phyloP scores from a whole-genome alignment of 768 basidiomycete species.

The Boletus pseudopeckii region DNA sequence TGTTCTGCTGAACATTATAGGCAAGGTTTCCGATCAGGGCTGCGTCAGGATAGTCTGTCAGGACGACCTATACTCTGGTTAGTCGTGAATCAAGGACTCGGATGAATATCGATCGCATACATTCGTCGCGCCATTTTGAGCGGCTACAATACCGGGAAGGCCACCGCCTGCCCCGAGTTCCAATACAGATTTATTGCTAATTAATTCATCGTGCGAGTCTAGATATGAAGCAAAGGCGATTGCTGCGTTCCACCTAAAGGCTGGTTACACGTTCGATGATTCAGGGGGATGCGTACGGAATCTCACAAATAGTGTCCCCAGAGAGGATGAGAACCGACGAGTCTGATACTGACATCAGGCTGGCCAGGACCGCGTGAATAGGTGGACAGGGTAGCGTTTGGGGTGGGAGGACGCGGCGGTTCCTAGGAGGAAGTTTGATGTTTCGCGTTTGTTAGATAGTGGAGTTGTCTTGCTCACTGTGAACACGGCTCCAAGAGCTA shows the following conservation, averaged over 20 bases:
- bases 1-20: slow-evolving; percentile 63
- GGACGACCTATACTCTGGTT: slow-evolving; percentile 52
- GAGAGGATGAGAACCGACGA: slow-evolving; percentile 77
- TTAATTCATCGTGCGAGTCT: slow-evolving; percentile 50
- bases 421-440: slow-evolving; percentile 37
- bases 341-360: slow-evolving; percentile 50
- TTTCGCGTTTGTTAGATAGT: neutral
- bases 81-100: neutral
- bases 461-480: slow-evolving; percentile 36
- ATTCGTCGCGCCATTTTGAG: slow-evolving; percentile 63
- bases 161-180: slow-evolving; percentile 96
- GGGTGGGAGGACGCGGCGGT: slow-evolving; percentile 63
- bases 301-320: slow-evolving; percentile 79
- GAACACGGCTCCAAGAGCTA: slow-evolving; percentile 47
- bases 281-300: neutral
- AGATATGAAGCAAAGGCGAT: slow-evolving; percentile 68
- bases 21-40: slow-evolving; percentile 71
- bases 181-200: slow-evolving; percentile 50
- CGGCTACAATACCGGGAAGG: slow-evolving; percentile 76
- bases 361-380: slow-evolving; percentile 39
- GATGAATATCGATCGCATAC: slow-evolving; percentile 34
- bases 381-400: slow-evolving; percentile 51
- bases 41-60: slow-evolving; percentile 92
- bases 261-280: neutral
- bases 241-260: slow-evolving; percentile 74